phyloP scores from a whole-genome alignment of 306 rosid species.

The Herpetospermum pedunculosum region DNA sequence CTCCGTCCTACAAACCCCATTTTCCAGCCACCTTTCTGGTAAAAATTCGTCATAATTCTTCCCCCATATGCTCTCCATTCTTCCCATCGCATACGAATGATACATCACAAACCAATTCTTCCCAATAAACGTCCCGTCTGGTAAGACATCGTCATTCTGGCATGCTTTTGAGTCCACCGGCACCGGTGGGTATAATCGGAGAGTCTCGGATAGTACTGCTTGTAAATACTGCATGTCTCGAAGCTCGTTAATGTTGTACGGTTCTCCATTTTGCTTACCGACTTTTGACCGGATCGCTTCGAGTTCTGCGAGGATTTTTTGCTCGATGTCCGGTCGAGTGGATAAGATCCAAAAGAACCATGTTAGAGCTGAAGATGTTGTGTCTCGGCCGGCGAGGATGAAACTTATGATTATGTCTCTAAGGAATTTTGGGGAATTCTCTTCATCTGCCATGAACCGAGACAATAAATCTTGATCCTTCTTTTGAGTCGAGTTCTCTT shows the following conservation, averaged over 20 bases:
- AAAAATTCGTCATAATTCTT: conserved; percentile 20
- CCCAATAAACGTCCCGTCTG: conserved; percentile 38
- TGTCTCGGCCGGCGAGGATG: conserved; percentile 60
- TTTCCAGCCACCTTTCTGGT: conserved; percentile 63
- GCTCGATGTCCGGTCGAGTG: conserved; percentile 16
- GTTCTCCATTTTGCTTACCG: conserved; percentile 8
- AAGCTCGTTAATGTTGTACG: conserved; percentile 32
- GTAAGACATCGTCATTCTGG: conserved; percentile 30
- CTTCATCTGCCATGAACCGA: conserved; percentile 33
- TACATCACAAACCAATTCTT: conserved; percentile 46
- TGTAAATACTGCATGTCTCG: conserved; percentile 59
- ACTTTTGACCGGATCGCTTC: conserved; percentile 6
- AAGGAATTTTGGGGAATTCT: conserved; percentile 32
- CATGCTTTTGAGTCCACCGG: conserved; percentile 37
- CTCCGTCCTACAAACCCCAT: conserved; percentile 25
- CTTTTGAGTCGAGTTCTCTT: not conserved
- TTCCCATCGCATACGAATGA: conserved; percentile 61
- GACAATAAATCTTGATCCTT: conserved; percentile 33
- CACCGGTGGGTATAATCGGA: conserved; percentile 59
- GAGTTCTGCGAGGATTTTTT: conserved; percentile 24
- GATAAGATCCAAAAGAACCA: conserved; percentile 71
- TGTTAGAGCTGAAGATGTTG: conserved; percentile 54
- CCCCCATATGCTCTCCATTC: conserved; percentile 65
- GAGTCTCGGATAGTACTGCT: conserved; percentile 42
- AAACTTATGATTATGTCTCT: conserved; percentile 50